A percentile compares a stretch with the other conserved stretches of the same genome.
Conservation (phyloP, 208 protist genomes). For the Trichomonas tenax region DNA sequence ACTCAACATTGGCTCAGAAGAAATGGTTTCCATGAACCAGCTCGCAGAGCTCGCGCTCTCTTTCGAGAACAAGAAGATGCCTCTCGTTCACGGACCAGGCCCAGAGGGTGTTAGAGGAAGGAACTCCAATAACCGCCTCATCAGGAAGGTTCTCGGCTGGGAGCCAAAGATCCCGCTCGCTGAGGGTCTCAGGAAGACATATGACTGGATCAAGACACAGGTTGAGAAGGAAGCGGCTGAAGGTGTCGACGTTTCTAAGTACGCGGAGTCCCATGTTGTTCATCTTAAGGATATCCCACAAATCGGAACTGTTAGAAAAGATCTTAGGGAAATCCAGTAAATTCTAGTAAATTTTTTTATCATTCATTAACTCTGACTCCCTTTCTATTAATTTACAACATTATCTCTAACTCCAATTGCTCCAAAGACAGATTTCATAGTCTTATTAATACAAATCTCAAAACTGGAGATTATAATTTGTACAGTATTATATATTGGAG, state of each 20-base stretch:
- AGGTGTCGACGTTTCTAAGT: conserved; percentile 7
- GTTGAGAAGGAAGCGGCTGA: not conserved
- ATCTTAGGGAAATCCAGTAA: not conserved
- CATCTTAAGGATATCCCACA: not conserved
- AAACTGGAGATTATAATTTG: too few species aligned
- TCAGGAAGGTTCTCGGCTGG: conserved; percentile 55
- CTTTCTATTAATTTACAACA: too few species aligned
- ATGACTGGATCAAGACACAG: conserved; percentile 52
- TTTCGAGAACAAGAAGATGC: conserved; percentile 49
- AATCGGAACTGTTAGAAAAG: not conserved
- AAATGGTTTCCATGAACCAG: conserved; percentile 59
- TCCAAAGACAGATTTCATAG: too few species aligned
- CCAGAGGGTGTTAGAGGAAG: conserved; percentile 56
- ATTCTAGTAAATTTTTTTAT: not conserved
- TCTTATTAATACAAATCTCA: too few species aligned
- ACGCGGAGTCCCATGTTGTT: not conserved
- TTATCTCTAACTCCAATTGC: too few species aligned
- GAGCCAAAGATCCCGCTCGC: conserved; percentile 45
- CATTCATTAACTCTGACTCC: too few species aligned
- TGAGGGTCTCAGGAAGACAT: conserved; percentile 54
- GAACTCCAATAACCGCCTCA: conserved; percentile 59
- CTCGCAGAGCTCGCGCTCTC: conserved; percentile 50
- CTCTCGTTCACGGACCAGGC: conserved; percentile 51
- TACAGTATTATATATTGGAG: too few species aligned
- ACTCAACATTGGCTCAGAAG: conserved; percentile 57